Evolutionary conservation across 306 rosid genomes (phyloP), one percentile per base, ranked within the genome.

Genomic region (Geum urbanum): DNA sequence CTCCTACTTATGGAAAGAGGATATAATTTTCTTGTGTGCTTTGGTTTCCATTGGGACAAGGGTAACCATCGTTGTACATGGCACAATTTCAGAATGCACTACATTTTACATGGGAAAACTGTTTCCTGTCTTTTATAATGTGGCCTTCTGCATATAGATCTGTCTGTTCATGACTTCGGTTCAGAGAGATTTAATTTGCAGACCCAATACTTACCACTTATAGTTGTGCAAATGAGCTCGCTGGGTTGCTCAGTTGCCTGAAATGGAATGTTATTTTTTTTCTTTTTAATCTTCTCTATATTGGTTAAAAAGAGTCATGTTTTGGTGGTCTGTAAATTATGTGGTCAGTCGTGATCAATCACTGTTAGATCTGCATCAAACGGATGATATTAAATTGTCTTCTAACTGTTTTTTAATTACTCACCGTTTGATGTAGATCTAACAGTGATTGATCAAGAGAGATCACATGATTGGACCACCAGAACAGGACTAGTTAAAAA

Each of bases 21-120:
- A n/a, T 37, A 37, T 50, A 52, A 7, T 39, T 24, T 51, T 40
- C 51, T 40, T 11, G 0, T 53, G 49, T 67, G 43, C 37, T 67
- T 67, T 69, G 40, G 14, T 69, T 45, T 57, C 61, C 59, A 18
- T 50, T 10, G 43, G 60, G 51, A 67, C 12, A 18, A 65, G 48
- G 60, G 35, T n/a, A 6, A 67, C 72, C 1, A 50, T 6, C 51
- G 2, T 7, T 69, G n/a, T 69, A 53, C 39, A 43, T 53, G 73
- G 69, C 39, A 48, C 20, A 37, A 7, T 67, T 67, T 35, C 35
- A 66, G 32, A 67, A 16, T 11, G 24, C 11, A 6, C 7, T 7
- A 69, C 40, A 66, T 48, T 66, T 47, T 48, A 40, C 20, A 4
- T 44, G 40, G 49, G n/a, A 20, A 18, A 19, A 12, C 44, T 5